Conservation (phyloP, 2,329 filamentous ascomycete species). For the Alternaria hordeiaustralica region DNA sequence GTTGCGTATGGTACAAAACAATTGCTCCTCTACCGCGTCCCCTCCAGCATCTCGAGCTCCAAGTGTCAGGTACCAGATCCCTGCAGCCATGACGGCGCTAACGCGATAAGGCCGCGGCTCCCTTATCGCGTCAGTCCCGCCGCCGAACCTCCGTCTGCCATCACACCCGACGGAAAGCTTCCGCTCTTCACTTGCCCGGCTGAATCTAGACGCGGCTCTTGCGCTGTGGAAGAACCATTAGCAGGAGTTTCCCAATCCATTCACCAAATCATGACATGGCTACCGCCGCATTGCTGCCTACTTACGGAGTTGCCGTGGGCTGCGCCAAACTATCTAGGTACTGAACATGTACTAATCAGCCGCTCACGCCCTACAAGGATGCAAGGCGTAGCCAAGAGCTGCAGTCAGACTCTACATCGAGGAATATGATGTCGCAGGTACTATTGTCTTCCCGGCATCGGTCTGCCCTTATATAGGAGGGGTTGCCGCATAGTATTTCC, state of each 20-base stretch:
- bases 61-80: conserved; percentile 11
- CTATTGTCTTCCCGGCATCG: background rate
- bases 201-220: background rate
- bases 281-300: background rate
- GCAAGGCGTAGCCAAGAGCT: background rate
- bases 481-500: background rate
- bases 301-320: background rate
- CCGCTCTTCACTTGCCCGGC: background rate
- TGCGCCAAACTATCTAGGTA: background rate
- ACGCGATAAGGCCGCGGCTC: conserved; percentile 4
- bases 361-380: background rate
- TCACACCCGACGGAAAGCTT: conserved; percentile 2
- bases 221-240: background rate
- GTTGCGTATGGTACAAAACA: background rate
- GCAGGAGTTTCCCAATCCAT: background rate
- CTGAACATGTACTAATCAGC: background rate
- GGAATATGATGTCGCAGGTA: background rate
- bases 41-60: background rate
- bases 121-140: conserved; percentile 4
- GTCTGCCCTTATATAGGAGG: background rate
- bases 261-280: background rate
- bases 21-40: background rate
- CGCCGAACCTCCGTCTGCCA: conserved; percentile 3
- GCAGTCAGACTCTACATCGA: background rate
- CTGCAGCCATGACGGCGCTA: conserved; percentile 4